phyloP scores from a whole-genome alignment of 441 rosid species.

The Dalechampia spathulata region DNA sequence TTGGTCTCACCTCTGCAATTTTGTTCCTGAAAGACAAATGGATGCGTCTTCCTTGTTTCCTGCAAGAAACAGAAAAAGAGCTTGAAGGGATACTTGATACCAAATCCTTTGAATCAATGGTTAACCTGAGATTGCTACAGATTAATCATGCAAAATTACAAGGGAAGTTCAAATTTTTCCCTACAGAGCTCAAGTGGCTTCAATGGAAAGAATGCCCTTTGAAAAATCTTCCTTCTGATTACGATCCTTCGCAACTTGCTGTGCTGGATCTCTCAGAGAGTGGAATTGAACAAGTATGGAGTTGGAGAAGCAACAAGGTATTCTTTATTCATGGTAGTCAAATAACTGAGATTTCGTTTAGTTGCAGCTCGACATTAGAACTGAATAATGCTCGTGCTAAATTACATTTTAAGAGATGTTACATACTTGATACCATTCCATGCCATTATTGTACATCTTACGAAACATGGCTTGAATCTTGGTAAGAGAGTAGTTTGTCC shows the following conservation, averaged over 20 bases:
- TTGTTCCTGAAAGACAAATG: constrained; percentile 16
- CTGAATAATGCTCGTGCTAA: too few relatives aligned
- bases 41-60: neutral
- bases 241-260: constrained; percentile 31
- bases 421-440: too few relatives aligned
- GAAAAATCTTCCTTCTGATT: constrained; percentile 38
- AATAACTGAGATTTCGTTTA: too few relatives aligned
- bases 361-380: too few relatives aligned
- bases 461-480: too few relatives aligned
- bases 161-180: constrained; percentile 42
- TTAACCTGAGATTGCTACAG: constrained; percentile 48
- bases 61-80: constrained; percentile 11
- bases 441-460: too few relatives aligned
- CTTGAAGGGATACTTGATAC: constrained; percentile 23
- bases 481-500: too few relatives aligned
- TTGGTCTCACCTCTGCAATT: constrained; percentile 15
- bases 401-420: too few relatives aligned
- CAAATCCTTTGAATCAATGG: constrained; percentile 34
- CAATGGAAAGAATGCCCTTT: constrained; percentile 59
- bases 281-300: constrained; percentile 28
- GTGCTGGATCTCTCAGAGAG: constrained; percentile 66
- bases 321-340: too few relatives aligned
- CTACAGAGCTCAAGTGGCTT: constrained; percentile 53
- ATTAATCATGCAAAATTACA: constrained; percentile 41
- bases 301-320: constrained; percentile 26